Base-by-base conservation (phyloP, 2,329 filamentous ascomycete genomes). In the Scorias spongiosa region DNA sequence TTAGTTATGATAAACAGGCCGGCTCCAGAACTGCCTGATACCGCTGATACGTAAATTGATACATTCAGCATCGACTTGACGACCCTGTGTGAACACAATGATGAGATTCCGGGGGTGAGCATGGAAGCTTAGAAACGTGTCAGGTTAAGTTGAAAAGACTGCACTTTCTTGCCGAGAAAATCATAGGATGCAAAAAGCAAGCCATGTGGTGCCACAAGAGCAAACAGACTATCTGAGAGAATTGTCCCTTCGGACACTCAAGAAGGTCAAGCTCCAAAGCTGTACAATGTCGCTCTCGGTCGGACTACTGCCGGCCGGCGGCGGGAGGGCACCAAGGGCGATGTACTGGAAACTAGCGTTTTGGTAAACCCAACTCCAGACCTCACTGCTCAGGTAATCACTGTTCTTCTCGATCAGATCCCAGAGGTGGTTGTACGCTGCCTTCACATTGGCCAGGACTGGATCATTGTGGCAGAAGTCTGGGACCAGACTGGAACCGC, bases 351-450 rank as follows among this genome's bases (percentile, higher is more conserved):
- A 78, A 7, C 55, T 56, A 2, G 58, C 67, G 47, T 69, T 60
- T 20, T 57, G 58, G 48, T 74, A 79, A 7, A 65, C 63, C 76
- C 75, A 81, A 42, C 70, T 76, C 77, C 78, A 80, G 0, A 80
- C 74, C 52, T 81, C 76, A 1, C 63, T 65, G 45, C 70, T 71
- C 11, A 81, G 56, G 43, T 73, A 65, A 2, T 56, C 59, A 2
- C 50, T 48, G 46, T 80, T 81, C 0, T 62, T 63, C 28, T 79
- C 74, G 29, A 81, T 77, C 0, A 69, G 61, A 50, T 78, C 70
- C 76, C 76, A 81, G 0, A 80, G 63, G 2, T 63, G 58, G 47
- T 76, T 76, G 49, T 81, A 80, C 0, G 77, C 76, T 0, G 44
- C 45, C n/a, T 42, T 40, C 1, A 52, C 49, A 15, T 70, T 72